Conservation (phyloP, 495 filamentous ascomycete species). For the Haplographium delicatum region DNA sequence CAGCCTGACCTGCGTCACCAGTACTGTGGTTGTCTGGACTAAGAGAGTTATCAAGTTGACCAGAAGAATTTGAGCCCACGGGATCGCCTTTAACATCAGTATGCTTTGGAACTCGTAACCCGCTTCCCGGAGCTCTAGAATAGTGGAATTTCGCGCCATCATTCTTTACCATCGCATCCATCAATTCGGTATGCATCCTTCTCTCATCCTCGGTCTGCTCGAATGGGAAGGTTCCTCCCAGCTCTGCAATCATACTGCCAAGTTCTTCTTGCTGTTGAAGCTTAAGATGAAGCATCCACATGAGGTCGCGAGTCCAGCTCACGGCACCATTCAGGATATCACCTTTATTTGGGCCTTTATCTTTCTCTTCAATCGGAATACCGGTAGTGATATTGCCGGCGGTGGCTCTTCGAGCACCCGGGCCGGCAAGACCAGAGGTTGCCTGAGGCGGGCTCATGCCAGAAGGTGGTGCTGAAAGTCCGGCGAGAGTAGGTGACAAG, state of each 20-base stretch:
- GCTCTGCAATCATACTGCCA: constrained; percentile 60
- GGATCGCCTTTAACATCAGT: constrained; percentile 86
- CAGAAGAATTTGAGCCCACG: constrained; percentile 35
- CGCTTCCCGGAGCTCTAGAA: constrained; percentile 74
- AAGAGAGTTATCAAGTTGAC: constrained; percentile 53
- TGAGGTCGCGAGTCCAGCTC: constrained; percentile 92
- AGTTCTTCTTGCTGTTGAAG: constrained; percentile 84
- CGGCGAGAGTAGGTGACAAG: constrained; percentile 70
- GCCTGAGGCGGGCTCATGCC: constrained; percentile 64
- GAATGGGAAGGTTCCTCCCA: constrained; percentile 72
- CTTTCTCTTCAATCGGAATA: constrained; percentile 89
- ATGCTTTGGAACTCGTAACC: constrained; percentile 85
- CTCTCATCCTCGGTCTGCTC: constrained; percentile 87
- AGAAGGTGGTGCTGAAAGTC: constrained; percentile 42
- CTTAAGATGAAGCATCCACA: constrained; percentile 90
- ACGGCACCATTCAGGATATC: constrained; percentile 97
- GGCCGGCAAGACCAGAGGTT: constrained; percentile 82
- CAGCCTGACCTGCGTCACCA: constrained; percentile 49
- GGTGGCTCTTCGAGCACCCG: constrained; percentile 73
- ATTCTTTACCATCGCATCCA: constrained; percentile 77
- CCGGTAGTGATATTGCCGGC: constrained; percentile 87
- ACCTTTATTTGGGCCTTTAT: constrained; percentile 98
- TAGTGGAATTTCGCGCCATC: constrained; percentile 69
- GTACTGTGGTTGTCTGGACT: constrained; percentile 66
- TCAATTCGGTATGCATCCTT: constrained; percentile 88